phyloP scores from a whole-genome alignment of 2,329 filamentous ascomycete genomes.

The Berkeleyomyces rouxiae region DNA sequence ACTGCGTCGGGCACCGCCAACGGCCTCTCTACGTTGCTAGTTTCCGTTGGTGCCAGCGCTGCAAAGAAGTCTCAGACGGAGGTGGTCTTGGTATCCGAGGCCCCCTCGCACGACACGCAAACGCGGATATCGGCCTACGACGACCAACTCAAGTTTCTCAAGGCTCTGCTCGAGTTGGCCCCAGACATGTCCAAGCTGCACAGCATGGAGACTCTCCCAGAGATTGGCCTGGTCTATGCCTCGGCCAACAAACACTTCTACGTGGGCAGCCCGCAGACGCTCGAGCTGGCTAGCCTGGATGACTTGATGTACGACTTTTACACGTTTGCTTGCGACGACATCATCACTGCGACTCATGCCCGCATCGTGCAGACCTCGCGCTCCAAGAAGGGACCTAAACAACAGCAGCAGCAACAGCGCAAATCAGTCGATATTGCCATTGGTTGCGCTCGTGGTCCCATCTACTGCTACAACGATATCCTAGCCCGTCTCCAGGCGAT shows the following conservation, averaged over 20 bases:
- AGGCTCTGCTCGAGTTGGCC: slow-evolving; percentile 8
- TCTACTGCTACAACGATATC: slow-evolving; percentile 69
- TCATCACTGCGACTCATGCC: slow-evolving; percentile 51
- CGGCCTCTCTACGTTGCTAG: slow-evolving; percentile 28
- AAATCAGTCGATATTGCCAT: slow-evolving; percentile 53
- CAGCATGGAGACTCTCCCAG: slow-evolving; percentile 6
- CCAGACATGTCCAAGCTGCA: slow-evolving; percentile 5
- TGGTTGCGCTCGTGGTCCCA: slow-evolving; percentile 58
- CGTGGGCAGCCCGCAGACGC: slow-evolving; percentile 19
- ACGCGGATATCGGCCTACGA: slow-evolving; percentile 12
- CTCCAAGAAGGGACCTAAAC: slow-evolving; percentile 12
- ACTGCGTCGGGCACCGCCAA: slow-evolving; percentile 27
- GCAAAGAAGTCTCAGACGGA: slow-evolving; percentile 23
- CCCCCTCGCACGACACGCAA: neutral
- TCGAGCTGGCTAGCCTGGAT: slow-evolving; percentile 16
- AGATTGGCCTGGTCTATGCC: slow-evolving; percentile 7
- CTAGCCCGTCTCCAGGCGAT: slow-evolving; percentile 38
- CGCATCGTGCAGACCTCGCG: slow-evolving; percentile 22
- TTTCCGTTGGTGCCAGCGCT: slow-evolving; percentile 19
- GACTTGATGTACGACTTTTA: slow-evolving; percentile 26
- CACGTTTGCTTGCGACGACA: slow-evolving; percentile 42
- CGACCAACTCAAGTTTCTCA: slow-evolving; percentile 6
- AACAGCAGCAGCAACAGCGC: slow-evolving; percentile 5
- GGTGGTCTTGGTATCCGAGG: slow-evolving; percentile 30
- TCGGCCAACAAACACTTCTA: slow-evolving; percentile 24